Evolutionary conservation across 768 basidiomycete species (phyloP), one percentile per base, ranked within the genome.

Genomic region (Roridomyces roridus): DNA sequence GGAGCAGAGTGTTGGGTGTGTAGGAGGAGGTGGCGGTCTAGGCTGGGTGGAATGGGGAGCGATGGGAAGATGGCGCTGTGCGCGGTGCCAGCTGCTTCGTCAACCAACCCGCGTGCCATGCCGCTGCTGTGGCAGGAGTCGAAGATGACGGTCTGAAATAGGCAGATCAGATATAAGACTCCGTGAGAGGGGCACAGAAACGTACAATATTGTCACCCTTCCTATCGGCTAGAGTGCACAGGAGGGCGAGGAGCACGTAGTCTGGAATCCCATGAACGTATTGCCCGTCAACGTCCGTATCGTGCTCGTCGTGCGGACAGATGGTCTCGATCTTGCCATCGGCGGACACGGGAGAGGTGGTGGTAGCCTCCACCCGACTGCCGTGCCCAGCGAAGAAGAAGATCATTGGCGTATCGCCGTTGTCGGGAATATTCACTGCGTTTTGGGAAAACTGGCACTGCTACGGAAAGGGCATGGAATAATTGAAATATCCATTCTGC

Each of bases 151-250:
- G 52, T 54, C 52, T 54, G 21, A 0, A 23, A 9, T 17, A 21
- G n/a, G n/a, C 15, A 28, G 21, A 12, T 41, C 9, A 44, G n/a
- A 39, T 20, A 21, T 14, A 3, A 21, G n/a, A 34, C 14, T 5
- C 9, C 20, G 24, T 5, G 29, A 5, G 15, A 21, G 4, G 20
- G 20, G 2, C 20, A 14, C 7, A 3, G 9, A n/a, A 3, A 44
- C 52, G 29, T 9, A 54, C 52, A 34, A 54, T 18, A 23, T 57
- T 57, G 24, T 41, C 36, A 15, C 55, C 55, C 43, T 57, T 57
- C 11, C 29, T 31, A 6, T 31, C 26, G 2, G 47, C 41, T 1
- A 57, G 49, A n/a, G 39, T 12, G 8, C 42, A 35, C 5, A 57
- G 35, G 9, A 57, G 41, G 1, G 3, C 18, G 20, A 37, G 36